A percentile compares a stretch with the other conserved stretches of the same genome.
Conservation (phyloP, 1,284 basidiomycete genomes). For the Cerioporus squamosus region DNA sequence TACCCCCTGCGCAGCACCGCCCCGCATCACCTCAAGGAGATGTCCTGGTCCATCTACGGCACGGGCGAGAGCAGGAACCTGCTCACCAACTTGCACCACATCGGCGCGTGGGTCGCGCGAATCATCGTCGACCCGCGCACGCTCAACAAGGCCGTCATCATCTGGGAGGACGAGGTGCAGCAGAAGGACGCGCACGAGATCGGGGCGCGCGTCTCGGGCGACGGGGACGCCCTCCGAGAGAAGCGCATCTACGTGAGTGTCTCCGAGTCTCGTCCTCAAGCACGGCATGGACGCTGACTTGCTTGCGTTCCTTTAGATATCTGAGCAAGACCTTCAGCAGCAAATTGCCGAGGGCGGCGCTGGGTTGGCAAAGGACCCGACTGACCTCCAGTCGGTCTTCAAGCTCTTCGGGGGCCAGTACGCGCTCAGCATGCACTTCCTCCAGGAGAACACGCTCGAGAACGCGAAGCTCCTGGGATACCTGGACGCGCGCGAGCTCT, state of each 20-base stretch:
- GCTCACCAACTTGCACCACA: too few species aligned
- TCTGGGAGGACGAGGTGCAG: too few species aligned
- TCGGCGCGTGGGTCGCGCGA: too few species aligned
- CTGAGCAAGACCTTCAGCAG: neutral
- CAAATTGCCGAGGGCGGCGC: neutral
- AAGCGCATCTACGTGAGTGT: too few species aligned
- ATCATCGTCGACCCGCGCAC: too few species aligned
- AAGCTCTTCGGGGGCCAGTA: neutral
- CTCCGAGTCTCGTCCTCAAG: too few species aligned
- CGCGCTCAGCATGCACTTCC: conserved; percentile 9
- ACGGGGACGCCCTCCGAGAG: too few species aligned
- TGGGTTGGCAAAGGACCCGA: neutral
- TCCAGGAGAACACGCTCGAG: conserved; percentile 21
- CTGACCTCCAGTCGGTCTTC: too few species aligned
- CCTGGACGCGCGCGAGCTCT: conserved; percentile 18
- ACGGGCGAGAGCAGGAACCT: conserved; percentile 11
- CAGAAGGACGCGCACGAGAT: too few species aligned
- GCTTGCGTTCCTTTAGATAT: neutral
- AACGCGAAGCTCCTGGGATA: conserved; percentile 17
- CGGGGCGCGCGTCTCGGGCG: too few species aligned
- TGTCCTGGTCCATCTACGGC: conserved; percentile 3
- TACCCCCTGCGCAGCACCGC: neutral
- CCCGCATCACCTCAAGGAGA: neutral
- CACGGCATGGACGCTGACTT: neutral
- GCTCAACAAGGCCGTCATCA: too few species aligned